Evolutionary conservation across 2,329 filamentous ascomycete genomes (phyloP).

Genomic region (Colletotrichum endophyticum): DNA sequence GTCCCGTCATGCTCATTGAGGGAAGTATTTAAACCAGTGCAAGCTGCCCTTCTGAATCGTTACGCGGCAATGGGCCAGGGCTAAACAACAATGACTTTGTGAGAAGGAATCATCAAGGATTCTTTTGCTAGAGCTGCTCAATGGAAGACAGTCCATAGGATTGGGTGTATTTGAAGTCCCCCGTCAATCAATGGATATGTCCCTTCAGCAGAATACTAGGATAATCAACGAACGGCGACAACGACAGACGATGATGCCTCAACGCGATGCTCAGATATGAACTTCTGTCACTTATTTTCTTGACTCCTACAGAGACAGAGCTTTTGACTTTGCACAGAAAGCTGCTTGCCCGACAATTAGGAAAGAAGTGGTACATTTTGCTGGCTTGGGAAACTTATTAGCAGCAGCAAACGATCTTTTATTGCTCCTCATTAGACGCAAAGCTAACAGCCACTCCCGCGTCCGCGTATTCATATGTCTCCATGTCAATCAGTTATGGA

Average conservation of each 20-base stretch:
- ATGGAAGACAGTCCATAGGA: rapidly evolving
- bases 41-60: too few relatives aligned
- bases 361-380: rapidly evolving
- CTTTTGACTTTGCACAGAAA: too few relatives aligned
- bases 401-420: not conserved
- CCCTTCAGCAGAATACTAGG: not conserved
- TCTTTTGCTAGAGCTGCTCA: not conserved
- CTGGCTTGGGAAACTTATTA: not conserved
- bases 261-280: not conserved
- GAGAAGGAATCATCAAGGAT: not conserved
- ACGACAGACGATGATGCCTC: not conserved
- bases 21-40: too few relatives aligned
- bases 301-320: rapidly evolving
- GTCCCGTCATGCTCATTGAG: too few relatives aligned
- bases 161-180: not conserved
- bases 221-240: not conserved
- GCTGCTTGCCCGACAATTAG: too few relatives aligned
- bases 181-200: not conserved
- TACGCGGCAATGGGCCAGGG: too few relatives aligned
- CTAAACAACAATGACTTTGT: too few relatives aligned
- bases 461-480: rapidly evolving
- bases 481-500: too few relatives aligned
- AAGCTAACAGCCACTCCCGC: not conserved
- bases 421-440: not conserved
- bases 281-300: rapidly evolving